These are phyloP conservation scores for Metschnikowia santaceciliae DNA, from an alignment of 805 yeast species.

Conservation along the genomic window DNA sequence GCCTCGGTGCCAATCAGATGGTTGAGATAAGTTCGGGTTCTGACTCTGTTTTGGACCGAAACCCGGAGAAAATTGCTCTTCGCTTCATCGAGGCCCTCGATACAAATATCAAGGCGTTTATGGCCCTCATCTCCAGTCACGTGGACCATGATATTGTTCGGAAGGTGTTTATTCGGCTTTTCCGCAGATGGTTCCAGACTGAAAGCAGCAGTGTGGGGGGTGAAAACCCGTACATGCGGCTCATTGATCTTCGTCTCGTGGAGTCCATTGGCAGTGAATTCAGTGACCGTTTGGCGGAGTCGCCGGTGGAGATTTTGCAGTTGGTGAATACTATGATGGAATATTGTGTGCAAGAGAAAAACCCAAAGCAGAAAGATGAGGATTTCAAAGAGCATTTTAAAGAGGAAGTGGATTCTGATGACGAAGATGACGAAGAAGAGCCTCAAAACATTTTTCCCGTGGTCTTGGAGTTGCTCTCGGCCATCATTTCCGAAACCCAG, in stretches of 20 bases:
- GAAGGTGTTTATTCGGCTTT: conserved; percentile 44
- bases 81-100: conserved; percentile 30
- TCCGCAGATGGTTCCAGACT: conserved; percentile 57
- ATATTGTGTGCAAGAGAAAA: neutral
- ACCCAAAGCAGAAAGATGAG: conserved; percentile 15
- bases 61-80: conserved; percentile 25
- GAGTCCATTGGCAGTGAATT: conserved; percentile 58
- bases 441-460: conserved; percentile 22
- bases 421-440: conserved; percentile 26
- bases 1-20: conserved; percentile 38
- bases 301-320: conserved; percentile 55
- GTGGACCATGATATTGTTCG: conserved; percentile 47
- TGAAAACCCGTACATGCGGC: conserved; percentile 48
- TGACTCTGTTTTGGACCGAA: neutral
- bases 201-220: conserved; percentile 19
- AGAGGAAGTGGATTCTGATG: conserved; percentile 15
- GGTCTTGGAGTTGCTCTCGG: conserved; percentile 34
- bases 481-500: conserved; percentile 30
- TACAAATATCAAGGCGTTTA: conserved; percentile 20
- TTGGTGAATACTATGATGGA: conserved; percentile 26
- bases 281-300: conserved; percentile 51
- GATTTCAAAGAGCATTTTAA: neutral
- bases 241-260: conserved; percentile 60
- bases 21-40: conserved; percentile 24
- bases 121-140: conserved; percentile 43